Evolutionary conservation across 805 yeast species (phyloP).

Genomic region (Kurtzmaniella cleridarum): DNA sequence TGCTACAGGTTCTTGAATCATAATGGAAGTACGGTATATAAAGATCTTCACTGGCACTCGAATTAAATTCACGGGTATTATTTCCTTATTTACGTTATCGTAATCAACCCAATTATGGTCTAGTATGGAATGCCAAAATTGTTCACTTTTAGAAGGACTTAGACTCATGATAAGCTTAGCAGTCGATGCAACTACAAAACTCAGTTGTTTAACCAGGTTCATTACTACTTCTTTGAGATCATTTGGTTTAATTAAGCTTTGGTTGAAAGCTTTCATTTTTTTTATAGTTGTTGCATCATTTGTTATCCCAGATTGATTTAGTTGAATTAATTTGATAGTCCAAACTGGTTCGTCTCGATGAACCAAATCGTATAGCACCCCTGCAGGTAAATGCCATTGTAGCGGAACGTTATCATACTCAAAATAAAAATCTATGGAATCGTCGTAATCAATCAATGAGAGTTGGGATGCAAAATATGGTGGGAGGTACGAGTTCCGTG

Average conservation of each 20-base stretch:
- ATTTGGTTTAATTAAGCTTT: slow-evolving; percentile 18
- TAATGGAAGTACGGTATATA: slow-evolving; percentile 31
- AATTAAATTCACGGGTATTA: slow-evolving; percentile 23
- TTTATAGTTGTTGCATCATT: slow-evolving; percentile 28
- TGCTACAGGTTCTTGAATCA: slow-evolving; percentile 23
- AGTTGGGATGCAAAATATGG: slow-evolving; percentile 26
- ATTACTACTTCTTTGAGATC: slow-evolving; percentile 52
- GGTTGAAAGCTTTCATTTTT: too few relatives aligned
- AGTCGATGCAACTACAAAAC: slow-evolving; percentile 70
- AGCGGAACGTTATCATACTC: slow-evolving; percentile 51
- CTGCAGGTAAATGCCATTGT: slow-evolving; percentile 75
- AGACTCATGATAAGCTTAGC: slow-evolving; percentile 77
- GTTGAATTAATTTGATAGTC: slow-evolving; percentile 29
- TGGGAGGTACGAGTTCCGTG: slow-evolving; percentile 53
- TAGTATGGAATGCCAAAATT: slow-evolving; percentile 51
- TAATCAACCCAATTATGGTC: slow-evolving; percentile 24
- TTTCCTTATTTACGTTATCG: slow-evolving; percentile 20
- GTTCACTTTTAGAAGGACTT: slow-evolving; percentile 53
- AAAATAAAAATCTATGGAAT: slow-evolving; percentile 59
- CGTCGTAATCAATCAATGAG: slow-evolving; percentile 2
- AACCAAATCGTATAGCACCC: slow-evolving; percentile 57
- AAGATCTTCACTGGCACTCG: slow-evolving; percentile 47
- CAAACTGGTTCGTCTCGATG: slow-evolving; percentile 28
- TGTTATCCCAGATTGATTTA: slow-evolving; percentile 22
- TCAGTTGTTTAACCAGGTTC: slow-evolving; percentile 79